phyloP scores from a whole-genome alignment of 176 grass and related monocot species.

The Miscanthus lutarioriparius region DNA sequence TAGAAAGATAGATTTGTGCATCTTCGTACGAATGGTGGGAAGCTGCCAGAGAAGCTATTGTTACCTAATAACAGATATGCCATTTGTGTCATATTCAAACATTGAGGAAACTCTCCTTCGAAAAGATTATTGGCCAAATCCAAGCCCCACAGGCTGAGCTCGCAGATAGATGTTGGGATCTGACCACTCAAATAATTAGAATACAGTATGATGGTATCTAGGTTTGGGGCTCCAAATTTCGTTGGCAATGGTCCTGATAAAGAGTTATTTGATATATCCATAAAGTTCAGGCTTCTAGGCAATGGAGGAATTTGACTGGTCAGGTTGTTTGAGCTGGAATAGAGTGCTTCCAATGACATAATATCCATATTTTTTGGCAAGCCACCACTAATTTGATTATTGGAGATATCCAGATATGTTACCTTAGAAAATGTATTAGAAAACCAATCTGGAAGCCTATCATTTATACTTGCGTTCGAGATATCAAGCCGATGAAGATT shows the following conservation, averaged over 20 bases:
- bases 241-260: neutral
- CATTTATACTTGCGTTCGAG: conserved; percentile 27
- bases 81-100: neutral
- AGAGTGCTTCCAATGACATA: no score
- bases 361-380: no score
- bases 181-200: neutral
- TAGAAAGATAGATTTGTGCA: no score
- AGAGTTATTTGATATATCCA: conserved; percentile 12
- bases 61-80: neutral
- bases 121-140: conserved; percentile 20
- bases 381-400: conserved; percentile 33
- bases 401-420: neutral
- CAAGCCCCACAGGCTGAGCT: neutral
- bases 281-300: neutral
- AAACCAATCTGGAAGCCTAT: conserved; percentile 39
- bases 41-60: conserved; percentile 32
- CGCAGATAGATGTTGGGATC: conserved; percentile 27
- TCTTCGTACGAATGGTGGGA: no score
- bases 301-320: neutral
- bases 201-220: neutral
- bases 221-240: neutral
- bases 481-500: neutral
- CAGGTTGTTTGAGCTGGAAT: neutral
- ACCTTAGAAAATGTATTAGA: neutral
- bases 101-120: neutral